Evolutionary conservation across 805 yeast species (phyloP).

Genomic region (Pichia thaimueangensis): DNA sequence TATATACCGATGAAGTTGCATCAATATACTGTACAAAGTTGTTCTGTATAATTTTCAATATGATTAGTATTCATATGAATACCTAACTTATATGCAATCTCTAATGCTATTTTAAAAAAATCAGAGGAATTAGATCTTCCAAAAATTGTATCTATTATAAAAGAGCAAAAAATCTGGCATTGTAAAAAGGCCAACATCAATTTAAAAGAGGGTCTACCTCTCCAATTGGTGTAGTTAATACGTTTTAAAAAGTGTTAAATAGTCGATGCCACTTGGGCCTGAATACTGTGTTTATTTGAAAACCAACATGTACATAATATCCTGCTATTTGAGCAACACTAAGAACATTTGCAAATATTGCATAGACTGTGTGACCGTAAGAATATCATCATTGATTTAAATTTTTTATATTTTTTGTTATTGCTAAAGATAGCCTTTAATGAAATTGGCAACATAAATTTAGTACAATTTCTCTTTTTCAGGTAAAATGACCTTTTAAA

Average conservation of each 20-base stretch:
- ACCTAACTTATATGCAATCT: slow-evolving; percentile 18
- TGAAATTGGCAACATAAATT: slow-evolving; percentile 4
- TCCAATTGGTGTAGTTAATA: slow-evolving; percentile 2
- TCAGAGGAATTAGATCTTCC: slow-evolving; percentile 16
- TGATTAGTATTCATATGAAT: slow-evolving; percentile 16
- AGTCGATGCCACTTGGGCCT: no score
- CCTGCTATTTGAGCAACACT: slow-evolving; percentile 13
- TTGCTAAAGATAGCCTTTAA: slow-evolving; percentile 1
- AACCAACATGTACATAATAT: background rate
- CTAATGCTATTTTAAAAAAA: slow-evolving; percentile 9
- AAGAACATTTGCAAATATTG: slow-evolving; percentile 17
- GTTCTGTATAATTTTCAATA: slow-evolving; percentile 2
- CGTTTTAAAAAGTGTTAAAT: no score
- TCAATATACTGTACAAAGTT: slow-evolving; percentile 15
- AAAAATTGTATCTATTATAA: slow-evolving; percentile 14
- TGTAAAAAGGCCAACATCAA: slow-evolving; percentile 14
- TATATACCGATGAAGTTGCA: slow-evolving; percentile 13
- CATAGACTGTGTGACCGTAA: no score
- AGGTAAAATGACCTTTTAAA: slow-evolving; percentile 5
- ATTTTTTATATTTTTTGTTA: slow-evolving; percentile 3
- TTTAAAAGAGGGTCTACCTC: slow-evolving; percentile 15
- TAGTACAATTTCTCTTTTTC: background rate
- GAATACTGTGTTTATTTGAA: background rate
- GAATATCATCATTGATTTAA: slow-evolving; percentile 5
- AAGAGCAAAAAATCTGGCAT: slow-evolving; percentile 7